phyloP scores from a whole-genome alignment of 805 yeast species.

The Metschnikowia borealis region DNA sequence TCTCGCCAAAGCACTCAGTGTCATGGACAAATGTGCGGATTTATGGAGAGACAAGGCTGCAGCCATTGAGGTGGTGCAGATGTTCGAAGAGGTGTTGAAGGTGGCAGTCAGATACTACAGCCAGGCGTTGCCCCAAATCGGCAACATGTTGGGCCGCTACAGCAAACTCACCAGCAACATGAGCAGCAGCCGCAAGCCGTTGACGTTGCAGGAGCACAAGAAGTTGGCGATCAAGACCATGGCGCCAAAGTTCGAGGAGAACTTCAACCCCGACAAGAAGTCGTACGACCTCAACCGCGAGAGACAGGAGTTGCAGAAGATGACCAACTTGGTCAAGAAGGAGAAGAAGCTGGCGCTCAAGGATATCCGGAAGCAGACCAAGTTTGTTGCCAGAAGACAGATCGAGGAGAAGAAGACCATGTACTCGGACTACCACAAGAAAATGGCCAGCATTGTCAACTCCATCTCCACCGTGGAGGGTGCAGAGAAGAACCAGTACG shows the following conservation, averaged over 20 bases:
- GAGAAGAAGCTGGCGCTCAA: slow-evolving; percentile 85
- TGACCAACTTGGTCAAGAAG: slow-evolving; percentile 81
- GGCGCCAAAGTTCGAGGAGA: slow-evolving; percentile 92
- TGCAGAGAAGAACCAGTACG: slow-evolving; percentile 88
- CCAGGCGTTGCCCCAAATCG: slow-evolving; percentile 26
- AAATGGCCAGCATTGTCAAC: slow-evolving; percentile 83
- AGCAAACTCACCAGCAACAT: slow-evolving; percentile 40
- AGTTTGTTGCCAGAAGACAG: slow-evolving; percentile 82
- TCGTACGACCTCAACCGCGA: slow-evolving; percentile 81
- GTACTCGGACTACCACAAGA: slow-evolving; percentile 77
- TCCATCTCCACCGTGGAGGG: slow-evolving; percentile 92
- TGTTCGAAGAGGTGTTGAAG: slow-evolving; percentile 43
- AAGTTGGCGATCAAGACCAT: slow-evolving; percentile 79
- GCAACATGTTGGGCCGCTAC: slow-evolving; percentile 40
- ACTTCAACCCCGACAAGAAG: slow-evolving; percentile 92
- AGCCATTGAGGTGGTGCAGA: slow-evolving; percentile 52
- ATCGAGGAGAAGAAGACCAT: slow-evolving; percentile 71
- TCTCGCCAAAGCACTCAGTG: slow-evolving; percentile 28
- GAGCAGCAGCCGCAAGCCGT: slow-evolving; percentile 45
- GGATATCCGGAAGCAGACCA: slow-evolving; percentile 85
- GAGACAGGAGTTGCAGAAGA: slow-evolving; percentile 77
- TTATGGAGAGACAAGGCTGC: slow-evolving; percentile 64
- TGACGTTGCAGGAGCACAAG: slow-evolving; percentile 76
- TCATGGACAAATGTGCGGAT: slow-evolving; percentile 28
- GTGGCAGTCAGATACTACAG: slow-evolving; percentile 36